phyloP scores from a whole-genome alignment of 345 rosid genomes.

The Sapria himalayana region DNA sequence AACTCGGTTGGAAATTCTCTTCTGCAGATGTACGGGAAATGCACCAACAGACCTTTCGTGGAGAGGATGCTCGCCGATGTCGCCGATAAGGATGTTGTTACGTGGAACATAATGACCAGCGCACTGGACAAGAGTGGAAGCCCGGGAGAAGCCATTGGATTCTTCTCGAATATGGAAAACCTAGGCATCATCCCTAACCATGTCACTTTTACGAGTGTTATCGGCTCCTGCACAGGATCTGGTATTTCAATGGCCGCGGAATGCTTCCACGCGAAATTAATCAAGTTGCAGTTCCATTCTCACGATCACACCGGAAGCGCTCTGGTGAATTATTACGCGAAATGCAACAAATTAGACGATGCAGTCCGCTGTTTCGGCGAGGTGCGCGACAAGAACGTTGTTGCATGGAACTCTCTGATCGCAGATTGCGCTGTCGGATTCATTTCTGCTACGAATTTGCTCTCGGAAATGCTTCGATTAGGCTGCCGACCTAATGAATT shows the following conservation, averaged over 20 bases:
- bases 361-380: constrained; percentile 34
- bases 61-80: constrained; percentile 31
- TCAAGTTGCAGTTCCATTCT: constrained; percentile 23
- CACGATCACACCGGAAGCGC: constrained; percentile 47
- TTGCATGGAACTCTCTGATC: constrained; percentile 72
- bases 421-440: constrained; percentile 31
- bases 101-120: constrained; percentile 53
- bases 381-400: constrained; percentile 36
- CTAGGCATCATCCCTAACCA: constrained; percentile 23
- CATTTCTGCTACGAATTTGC: constrained; percentile 17
- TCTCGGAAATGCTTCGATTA: constrained; percentile 31
- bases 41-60: constrained; percentile 15
- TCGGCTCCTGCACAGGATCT: constrained; percentile 24
- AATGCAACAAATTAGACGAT: constrained; percentile 32
- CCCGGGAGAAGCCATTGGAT: constrained; percentile 26
- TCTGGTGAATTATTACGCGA: constrained; percentile 50
- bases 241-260: constrained; percentile 21
- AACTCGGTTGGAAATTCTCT: constrained; percentile 35
- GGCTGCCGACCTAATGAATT: constrained; percentile 49
- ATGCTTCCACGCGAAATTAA: constrained; percentile 31
- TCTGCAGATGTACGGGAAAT: constrained; percentile 38
- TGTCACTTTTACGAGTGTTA: constrained; percentile 30
- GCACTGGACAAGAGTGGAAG: constrained; percentile 26
- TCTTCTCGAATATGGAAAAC: constrained; percentile 22
- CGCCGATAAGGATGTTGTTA: constrained; percentile 25